These are phyloP conservation scores for Fusarium sp. DNA, from an alignment of 2,329 filamentous ascomycete species.

Conservation along the genomic window DNA sequence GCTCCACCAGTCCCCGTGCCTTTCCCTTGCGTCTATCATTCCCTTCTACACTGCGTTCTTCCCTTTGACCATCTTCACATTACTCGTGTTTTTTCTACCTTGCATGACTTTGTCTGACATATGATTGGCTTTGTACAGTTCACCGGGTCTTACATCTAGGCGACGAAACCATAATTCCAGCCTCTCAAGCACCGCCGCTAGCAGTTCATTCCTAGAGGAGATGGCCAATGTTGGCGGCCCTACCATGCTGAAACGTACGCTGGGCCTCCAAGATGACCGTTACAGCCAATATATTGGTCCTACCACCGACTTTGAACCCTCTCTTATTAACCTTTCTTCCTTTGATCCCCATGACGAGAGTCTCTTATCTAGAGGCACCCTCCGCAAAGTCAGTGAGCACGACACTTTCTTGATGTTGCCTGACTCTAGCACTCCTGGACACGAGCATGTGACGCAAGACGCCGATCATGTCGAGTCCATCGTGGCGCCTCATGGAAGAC, in stretches of 20 bases:
- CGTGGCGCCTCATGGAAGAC: slow-evolving; percentile 80
- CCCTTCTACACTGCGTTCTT: slow-evolving; percentile 34
- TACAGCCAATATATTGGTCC: slow-evolving; percentile 87
- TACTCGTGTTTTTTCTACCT: slow-evolving; percentile 35
- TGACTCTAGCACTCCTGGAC: slow-evolving; percentile 77
- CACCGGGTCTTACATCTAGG: slow-evolving; percentile 64
- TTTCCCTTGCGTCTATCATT: slow-evolving; percentile 38
- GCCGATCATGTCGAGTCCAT: slow-evolving; percentile 79
- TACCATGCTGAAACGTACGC: slow-evolving; percentile 73
- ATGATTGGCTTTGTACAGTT: slow-evolving; percentile 64
- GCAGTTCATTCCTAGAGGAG: slow-evolving; percentile 73
- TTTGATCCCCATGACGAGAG: slow-evolving; percentile 88
- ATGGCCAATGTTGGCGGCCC: slow-evolving; percentile 77
- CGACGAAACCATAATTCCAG: slow-evolving; percentile 67
- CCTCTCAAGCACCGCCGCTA: slow-evolving; percentile 70
- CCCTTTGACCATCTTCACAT: slow-evolving; percentile 37
- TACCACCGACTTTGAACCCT: slow-evolving; percentile 85
- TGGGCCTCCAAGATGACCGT: slow-evolving; percentile 81
- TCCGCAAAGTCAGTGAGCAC: slow-evolving; percentile 80
- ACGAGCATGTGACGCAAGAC: slow-evolving; percentile 76
- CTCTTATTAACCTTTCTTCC: slow-evolving; percentile 82
- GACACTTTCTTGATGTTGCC: slow-evolving; percentile 86
- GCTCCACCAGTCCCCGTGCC: slow-evolving; percentile 31
- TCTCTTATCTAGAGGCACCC: slow-evolving; percentile 73
- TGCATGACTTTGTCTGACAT: slow-evolving; percentile 56